Conservation (phyloP, 306 rosid genomes). For the Gillenia trifoliata region DNA sequence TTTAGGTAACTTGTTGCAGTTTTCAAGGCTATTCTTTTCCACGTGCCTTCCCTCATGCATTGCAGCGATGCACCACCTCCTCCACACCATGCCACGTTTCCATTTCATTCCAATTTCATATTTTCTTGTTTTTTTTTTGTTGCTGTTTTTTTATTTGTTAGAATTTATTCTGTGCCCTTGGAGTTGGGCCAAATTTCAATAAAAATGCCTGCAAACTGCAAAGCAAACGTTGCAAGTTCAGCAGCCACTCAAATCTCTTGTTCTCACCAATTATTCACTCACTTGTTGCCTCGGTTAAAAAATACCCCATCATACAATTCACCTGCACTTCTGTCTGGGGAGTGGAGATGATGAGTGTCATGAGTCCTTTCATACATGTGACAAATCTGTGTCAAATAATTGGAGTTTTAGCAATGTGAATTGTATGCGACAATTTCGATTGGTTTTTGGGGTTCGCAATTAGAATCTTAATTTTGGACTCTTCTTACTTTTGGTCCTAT, state of each 20-base stretch:
- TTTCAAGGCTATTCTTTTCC: slow-evolving; percentile 21
- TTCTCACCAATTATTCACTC: too few relatives aligned
- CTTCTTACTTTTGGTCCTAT: neutral
- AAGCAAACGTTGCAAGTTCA: neutral
- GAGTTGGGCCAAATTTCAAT: too few relatives aligned
- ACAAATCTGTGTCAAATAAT: too few relatives aligned
- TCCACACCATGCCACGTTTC: slow-evolving; percentile 32
- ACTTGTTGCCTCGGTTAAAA: neutral
- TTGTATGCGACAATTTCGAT: neutral
- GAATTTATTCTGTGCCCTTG: neutral
- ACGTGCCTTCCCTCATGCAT: slow-evolving; percentile 34
- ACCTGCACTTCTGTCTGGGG: neutral
- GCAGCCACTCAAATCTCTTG: neutral
- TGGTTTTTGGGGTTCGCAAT: neutral
- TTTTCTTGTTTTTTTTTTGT: neutral
- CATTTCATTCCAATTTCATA: neutral
- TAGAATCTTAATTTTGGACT: neutral
- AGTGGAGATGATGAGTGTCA: neutral
- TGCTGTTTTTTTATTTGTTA: neutral
- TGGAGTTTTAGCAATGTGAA: neutral
- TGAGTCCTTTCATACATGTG: neutral
- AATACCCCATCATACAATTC: neutral
- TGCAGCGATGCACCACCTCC: slow-evolving; percentile 30
- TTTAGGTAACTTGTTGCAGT: neutral
- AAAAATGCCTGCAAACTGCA: too few relatives aligned